A percentile compares a stretch with the other conserved stretches of the same genome.
Conservation (phyloP, 225 moss, liverwort and hornwort genomes). For the Pseudisothecium myosuroides region DNA sequence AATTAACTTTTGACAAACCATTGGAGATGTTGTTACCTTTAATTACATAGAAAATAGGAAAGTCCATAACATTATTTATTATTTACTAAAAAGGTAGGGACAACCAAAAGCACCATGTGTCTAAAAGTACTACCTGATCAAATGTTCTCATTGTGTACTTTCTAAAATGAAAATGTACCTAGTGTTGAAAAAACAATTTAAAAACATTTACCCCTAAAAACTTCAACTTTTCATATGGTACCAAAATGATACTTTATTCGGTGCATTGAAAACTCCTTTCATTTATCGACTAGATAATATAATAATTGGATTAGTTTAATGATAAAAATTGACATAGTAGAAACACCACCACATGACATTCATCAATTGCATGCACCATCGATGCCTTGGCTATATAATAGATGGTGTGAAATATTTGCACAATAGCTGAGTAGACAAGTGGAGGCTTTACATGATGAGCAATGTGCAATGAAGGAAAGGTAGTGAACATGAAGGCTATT, state of each 20-base stretch:
- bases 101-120: accelerated
- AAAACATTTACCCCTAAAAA: neutral
- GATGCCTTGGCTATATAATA: neutral
- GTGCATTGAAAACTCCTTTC: neutral
- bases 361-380: too few species aligned
- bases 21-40: neutral
- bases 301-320: neutral
- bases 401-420: too few species aligned
- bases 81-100: neutral
- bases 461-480: neutral
- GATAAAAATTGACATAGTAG: neutral
- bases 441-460: neutral
- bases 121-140: neutral
- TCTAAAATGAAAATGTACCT: neutral
- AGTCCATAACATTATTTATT: neutral
- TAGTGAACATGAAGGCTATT: accelerated
- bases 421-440: too few species aligned
- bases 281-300: neutral
- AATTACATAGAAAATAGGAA: neutral
- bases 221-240: accelerated
- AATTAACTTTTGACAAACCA: neutral
- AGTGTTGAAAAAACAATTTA: neutral
- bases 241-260: neutral
- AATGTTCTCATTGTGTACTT: neutral
- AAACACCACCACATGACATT: accelerated